Evolutionary conservation across 257 asterid species (phyloP).

Genomic region (Echium plantagineum): DNA sequence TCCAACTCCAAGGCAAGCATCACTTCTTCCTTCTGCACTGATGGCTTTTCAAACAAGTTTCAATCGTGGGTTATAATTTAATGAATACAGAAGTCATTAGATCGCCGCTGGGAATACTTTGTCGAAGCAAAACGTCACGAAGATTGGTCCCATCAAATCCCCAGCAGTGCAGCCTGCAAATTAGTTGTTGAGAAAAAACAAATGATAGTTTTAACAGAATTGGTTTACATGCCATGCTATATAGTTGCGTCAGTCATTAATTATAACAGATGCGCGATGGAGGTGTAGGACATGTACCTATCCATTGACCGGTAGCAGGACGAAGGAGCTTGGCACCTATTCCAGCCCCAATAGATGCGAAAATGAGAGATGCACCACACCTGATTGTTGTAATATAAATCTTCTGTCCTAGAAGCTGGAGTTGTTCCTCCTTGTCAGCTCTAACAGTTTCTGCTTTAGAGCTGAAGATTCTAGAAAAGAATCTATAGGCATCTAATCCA

Average conservation of each 20-base stretch:
- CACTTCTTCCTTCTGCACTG: too few relatives aligned
- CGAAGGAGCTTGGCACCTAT: slow-evolving; percentile 50
- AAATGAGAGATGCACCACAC: slow-evolving; percentile 60
- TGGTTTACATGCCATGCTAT: neutral
- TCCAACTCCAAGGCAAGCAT: too few relatives aligned
- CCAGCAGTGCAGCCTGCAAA: slow-evolving; percentile 71
- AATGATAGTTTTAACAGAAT: neutral
- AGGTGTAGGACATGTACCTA: slow-evolving; percentile 32
- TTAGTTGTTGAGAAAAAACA: slow-evolving; percentile 2
- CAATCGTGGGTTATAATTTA: neutral
- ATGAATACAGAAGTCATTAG: slow-evolving; percentile 9
- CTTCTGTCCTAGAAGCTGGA: slow-evolving; percentile 41
- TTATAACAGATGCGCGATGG: neutral
- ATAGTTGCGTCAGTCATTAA: neutral
- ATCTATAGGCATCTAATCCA: slow-evolving; percentile 53
- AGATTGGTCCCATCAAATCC: slow-evolving; percentile 67
- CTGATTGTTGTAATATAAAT: slow-evolving; percentile 37
- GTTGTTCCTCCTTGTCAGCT: slow-evolving; percentile 22
- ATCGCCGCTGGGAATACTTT: slow-evolving; percentile 28
- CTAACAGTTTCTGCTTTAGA: slow-evolving; percentile 27
- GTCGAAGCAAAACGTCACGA: slow-evolving; percentile 42
- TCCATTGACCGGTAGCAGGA: slow-evolving; percentile 91
- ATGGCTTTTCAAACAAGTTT: too few relatives aligned
- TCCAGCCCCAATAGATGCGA: slow-evolving; percentile 90
- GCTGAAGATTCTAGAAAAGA: slow-evolving; percentile 27